A percentile compares a stretch with the other conserved stretches of the same genome.
Evolutionary conservation across 352 stramenopile species (phyloP).

Genomic region (Phytophthora chlamydospora): DNA sequence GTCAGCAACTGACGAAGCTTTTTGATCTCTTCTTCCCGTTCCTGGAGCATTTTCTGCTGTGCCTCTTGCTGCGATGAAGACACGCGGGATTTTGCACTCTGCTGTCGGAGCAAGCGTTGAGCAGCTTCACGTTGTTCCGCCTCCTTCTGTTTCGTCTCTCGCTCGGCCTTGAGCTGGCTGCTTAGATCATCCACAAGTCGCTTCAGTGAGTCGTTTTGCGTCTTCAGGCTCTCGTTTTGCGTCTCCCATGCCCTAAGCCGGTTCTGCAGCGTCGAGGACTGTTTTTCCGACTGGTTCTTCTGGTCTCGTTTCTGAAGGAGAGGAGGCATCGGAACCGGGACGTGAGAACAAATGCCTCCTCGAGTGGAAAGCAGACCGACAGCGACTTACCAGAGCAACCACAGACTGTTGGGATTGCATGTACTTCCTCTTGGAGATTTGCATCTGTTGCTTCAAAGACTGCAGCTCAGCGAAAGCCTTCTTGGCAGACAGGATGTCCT

Average conservation of each 20-base stretch:
- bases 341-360: constrained; percentile 44
- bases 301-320: constrained; percentile 90
- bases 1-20: constrained; percentile 77
- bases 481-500: constrained; percentile 90
- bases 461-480: constrained; percentile 95
- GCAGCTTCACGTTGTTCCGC: constrained; percentile 70
- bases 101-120: constrained; percentile 65
- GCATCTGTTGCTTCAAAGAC: constrained; percentile 93
- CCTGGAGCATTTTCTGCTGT: constrained; percentile 69
- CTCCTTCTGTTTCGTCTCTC: constrained; percentile 70
- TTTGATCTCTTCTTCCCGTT: constrained; percentile 82
- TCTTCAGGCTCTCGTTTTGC: constrained; percentile 63
- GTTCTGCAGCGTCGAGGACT: constrained; percentile 73
- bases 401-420: constrained; percentile 91
- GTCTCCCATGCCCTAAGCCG: constrained; percentile 84
- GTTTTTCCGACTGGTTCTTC: constrained; percentile 91
- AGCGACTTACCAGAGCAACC: constrained; percentile 87
- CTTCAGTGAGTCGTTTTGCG: constrained; percentile 73
- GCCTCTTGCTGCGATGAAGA: constrained; percentile 72
- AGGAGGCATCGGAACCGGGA: constrained; percentile 41
- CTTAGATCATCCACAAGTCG: constrained; percentile 70
- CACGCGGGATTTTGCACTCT: constrained; percentile 72
- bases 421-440: constrained; percentile 81
- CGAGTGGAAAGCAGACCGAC: constrained; percentile 41
- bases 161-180: constrained; percentile 73